phyloP scores from a whole-genome alignment of 2,329 filamentous ascomycete genomes.

The Tricladium varicosporioides region DNA sequence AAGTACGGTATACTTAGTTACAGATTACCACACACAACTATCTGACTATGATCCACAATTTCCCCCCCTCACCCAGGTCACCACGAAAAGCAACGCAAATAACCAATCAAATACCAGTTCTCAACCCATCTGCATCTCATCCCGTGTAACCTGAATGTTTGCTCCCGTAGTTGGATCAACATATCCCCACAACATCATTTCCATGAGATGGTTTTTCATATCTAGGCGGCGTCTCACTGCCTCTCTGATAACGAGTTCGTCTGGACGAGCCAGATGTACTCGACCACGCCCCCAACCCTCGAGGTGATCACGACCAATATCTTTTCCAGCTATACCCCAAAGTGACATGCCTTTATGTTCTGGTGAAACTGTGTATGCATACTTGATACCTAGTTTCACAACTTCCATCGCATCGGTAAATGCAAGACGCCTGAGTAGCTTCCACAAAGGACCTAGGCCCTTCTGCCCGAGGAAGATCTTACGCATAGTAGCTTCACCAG shows the following conservation, averaged over 20 bases:
- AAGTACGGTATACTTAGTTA: no score
- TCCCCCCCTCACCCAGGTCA: no score
- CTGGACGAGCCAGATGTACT: slow-evolving; percentile 50
- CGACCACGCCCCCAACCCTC: neutral
- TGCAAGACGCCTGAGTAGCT: slow-evolving; percentile 56
- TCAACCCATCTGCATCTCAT: no score
- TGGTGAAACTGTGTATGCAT: slow-evolving; percentile 43
- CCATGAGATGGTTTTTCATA: slow-evolving; percentile 51
- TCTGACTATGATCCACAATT: no score
- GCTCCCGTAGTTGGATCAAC: slow-evolving; percentile 51
- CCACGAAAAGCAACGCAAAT: no score
- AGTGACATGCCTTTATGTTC: slow-evolving; percentile 11
- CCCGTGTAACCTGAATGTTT: no score
- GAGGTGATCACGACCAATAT: no score
- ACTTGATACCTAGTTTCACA: slow-evolving; percentile 55
- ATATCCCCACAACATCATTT: slow-evolving; percentile 63
- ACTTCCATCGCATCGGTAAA: slow-evolving; percentile 50
- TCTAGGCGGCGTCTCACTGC: slow-evolving; percentile 48
- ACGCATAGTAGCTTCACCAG: slow-evolving; percentile 48
- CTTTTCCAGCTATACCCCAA: no score
- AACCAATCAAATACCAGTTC: no score
- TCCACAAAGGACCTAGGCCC: slow-evolving; percentile 54
- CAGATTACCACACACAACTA: no score
- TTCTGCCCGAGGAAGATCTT: slow-evolving; percentile 60
- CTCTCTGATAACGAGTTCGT: slow-evolving; percentile 59